Conservation (phyloP, 164 flowering plant genomes). For the Macadamia tetraphylla region DNA sequence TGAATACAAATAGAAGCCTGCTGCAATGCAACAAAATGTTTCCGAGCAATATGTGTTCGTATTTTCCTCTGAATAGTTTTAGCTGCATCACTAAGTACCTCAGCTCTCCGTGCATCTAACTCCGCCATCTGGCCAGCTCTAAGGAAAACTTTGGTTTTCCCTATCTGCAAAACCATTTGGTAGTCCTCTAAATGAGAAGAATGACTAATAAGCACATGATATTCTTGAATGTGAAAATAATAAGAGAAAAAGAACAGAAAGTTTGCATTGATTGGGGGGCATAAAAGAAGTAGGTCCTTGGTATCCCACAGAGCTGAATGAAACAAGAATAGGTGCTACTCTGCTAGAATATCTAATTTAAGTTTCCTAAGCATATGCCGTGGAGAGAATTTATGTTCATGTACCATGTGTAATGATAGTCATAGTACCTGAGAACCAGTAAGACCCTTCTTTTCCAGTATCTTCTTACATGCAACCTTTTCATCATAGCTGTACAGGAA, state of each 20-base stretch:
- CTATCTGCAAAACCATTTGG: conserved; percentile 48
- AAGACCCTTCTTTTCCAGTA: conserved; percentile 62
- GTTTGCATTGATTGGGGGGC: background rate
- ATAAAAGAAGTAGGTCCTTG: background rate
- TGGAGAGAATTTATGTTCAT: background rate
- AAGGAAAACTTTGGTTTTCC: conserved; percentile 74
- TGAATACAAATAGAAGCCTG: conserved; percentile 54
- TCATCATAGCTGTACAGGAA: conserved; percentile 59
- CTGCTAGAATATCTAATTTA: background rate
- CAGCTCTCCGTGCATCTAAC: conserved; percentile 71
- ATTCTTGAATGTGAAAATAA: background rate
- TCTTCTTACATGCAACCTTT: conserved; percentile 59
- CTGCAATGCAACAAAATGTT: conserved; percentile 42
- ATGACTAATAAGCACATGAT: background rate
- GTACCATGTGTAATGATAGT: background rate
- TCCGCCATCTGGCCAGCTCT: conserved; percentile 97
- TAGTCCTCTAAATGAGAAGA: background rate
- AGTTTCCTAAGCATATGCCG: background rate
- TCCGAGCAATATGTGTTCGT: conserved; percentile 51
- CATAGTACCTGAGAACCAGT: conserved; percentile 65
- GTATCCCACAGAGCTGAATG: background rate
- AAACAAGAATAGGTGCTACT: background rate
- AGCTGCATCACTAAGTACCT: conserved; percentile 51
- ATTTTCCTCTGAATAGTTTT: conserved; percentile 51
- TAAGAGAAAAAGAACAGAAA: background rate